These are phyloP conservation scores for Aspergillus hiratsukae DNA, from an alignment of 2,329 filamentous ascomycete species.

Conservation along the genomic window DNA sequence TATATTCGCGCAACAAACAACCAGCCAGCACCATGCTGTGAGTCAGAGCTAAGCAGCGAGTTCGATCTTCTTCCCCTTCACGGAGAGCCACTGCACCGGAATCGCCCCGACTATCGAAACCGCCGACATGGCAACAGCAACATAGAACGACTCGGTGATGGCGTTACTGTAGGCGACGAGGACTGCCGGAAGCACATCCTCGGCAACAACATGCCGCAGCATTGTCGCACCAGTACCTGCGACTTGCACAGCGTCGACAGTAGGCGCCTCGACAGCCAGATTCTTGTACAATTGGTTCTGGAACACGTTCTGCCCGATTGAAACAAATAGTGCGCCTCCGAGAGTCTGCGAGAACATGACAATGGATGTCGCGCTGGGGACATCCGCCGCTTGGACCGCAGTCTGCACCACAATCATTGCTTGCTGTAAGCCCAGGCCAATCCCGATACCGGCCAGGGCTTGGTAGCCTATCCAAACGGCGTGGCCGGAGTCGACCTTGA, in stretches of 20 bases:
- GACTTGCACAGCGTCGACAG: conserved; percentile 23
- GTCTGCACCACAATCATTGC: conserved; percentile 34
- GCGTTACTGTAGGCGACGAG: conserved; percentile 35
- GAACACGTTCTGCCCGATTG: conserved; percentile 32
- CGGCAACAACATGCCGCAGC: conserved; percentile 27
- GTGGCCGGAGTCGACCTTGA: conserved; percentile 26
- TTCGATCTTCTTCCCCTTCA: conserved; percentile 34
- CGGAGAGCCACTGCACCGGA: conserved; percentile 39
- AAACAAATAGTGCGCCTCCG: conserved; percentile 35
- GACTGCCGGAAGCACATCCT: conserved; percentile 24
- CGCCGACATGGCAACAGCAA: conserved; percentile 35
- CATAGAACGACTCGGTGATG: conserved; percentile 36
- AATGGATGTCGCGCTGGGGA: conserved; percentile 33
- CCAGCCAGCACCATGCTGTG: too few species aligned
- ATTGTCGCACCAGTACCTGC: conserved; percentile 35
- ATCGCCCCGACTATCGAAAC: conserved; percentile 30
- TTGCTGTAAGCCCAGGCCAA: conserved; percentile 35
- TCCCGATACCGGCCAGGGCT: conserved; percentile 31
- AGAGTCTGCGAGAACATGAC: conserved; percentile 36
- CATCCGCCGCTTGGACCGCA: conserved; percentile 25
- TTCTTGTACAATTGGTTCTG: conserved; percentile 29
- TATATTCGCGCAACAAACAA: not conserved
- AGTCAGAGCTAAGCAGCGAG: conserved; percentile 8
- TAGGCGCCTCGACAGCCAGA: conserved; percentile 21
- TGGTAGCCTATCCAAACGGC: conserved; percentile 39